Percentiles rank a stretch among this genome's conserved stretches.
Conservation (phyloP, 73 alveolate species). For the Paramecium octaurelia region DNA sequence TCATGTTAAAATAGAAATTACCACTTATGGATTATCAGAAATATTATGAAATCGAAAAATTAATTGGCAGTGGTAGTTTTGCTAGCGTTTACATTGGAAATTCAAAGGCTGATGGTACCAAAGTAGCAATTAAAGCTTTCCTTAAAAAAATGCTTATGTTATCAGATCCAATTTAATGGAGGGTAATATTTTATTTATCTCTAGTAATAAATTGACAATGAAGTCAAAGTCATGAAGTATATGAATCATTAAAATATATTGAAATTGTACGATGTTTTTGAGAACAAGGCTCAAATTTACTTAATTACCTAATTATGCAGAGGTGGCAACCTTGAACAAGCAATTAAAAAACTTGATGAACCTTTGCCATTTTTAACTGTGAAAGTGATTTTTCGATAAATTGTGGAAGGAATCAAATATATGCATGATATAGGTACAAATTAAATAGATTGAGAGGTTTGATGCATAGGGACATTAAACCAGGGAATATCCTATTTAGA, state of each 20-base stretch:
- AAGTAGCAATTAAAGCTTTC: constrained; percentile 10
- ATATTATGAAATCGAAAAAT: constrained; percentile 22
- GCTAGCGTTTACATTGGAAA: background rate
- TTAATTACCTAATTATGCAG: background rate
- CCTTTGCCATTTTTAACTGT: constrained; percentile 2
- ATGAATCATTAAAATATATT: background rate
- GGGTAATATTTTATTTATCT: background rate
- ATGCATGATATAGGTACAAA: constrained; percentile 4
- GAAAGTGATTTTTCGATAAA: constrained; percentile 21
- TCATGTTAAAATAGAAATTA: background rate
- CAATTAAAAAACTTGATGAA: background rate
- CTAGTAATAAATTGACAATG: background rate
- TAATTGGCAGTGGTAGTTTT: constrained; percentile 36
- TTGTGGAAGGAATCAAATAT: constrained; percentile 1
- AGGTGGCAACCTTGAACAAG: constrained; percentile 34
- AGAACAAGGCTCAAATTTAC: constrained; percentile 34
- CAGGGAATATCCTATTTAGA: background rate
- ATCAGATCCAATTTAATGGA: background rate
- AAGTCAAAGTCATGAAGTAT: background rate
- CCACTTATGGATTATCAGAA: background rate
- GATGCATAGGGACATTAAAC: constrained; percentile 36
- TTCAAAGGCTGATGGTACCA: constrained; percentile 7
- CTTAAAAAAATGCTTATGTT: background rate
- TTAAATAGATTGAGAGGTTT: background rate
- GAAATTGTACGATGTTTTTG: constrained; percentile 27